Evolutionary conservation across 495 filamentous ascomycete species (phyloP), one percentile per base, ranked within the genome.

Genomic region (Neurospora tetraspora): DNA sequence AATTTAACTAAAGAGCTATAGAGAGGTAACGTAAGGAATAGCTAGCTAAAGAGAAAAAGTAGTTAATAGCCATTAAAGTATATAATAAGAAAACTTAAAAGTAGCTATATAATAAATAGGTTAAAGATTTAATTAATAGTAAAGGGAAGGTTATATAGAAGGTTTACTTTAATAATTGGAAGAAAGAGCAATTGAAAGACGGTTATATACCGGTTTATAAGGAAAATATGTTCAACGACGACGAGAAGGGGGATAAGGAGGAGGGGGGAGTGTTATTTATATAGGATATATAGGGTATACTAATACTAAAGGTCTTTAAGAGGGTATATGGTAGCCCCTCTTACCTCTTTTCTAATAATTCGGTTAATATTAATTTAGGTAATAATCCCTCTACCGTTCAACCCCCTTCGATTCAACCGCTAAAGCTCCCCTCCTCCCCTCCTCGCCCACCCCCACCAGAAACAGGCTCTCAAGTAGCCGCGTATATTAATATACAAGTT

Each of bases 171-270:
- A 3, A 18, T n/a, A 43, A 43, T 43, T 43, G 2, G 5, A 18
- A 18, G 5, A 7, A 43, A 43, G 18, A 43, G 3, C n/a, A 43
- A 7, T 8, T 18, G 3, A 43, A 43, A 7, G 3, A 43, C 0
- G 1, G 6, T 0, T n/a, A 43, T 43, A n/a, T 43, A 1, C 42
- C 1, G 0, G 1, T n/a, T n/a, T 43, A 7, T n/a, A n/a, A 43
- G n/a, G 6, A 43, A 5, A 5, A 43, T 43, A 7, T 43, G 8
- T 7, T 43, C 8, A 43, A 43, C 8, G n/a, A n/a, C n/a, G n/a
- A n/a, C n/a, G n/a, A 27, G 3, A 43, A n/a, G 18, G 9, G 8
- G 37, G 9, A n/a, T n/a, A 7, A 8, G 9, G 7, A n/a, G n/a
- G 7, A 37, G 7, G 37, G 37, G 8, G 37, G 0, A 0, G 1